These are phyloP conservation scores for Nakazawaea laoshanensis DNA, from an alignment of 805 yeast species.

Conservation along the genomic window DNA sequence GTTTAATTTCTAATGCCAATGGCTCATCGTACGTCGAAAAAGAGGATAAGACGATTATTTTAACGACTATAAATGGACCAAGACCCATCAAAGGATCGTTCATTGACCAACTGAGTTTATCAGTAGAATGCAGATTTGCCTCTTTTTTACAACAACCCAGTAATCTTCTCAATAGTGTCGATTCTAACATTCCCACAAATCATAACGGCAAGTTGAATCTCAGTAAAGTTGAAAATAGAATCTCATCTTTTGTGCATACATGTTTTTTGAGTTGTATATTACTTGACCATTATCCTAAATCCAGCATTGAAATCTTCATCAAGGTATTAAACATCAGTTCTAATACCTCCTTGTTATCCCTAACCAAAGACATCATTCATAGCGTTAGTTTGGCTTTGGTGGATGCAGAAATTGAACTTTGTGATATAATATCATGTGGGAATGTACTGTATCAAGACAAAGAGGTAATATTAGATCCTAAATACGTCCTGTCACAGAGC, in stretches of 20 bases:
- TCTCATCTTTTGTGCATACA: constrained; percentile 30
- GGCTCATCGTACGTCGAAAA: constrained; percentile 80
- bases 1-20: constrained; percentile 59
- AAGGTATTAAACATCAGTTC: constrained; percentile 47
- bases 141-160: constrained; percentile 38
- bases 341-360: constrained; percentile 14
- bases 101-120: constrained; percentile 54
- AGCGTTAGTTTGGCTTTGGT: constrained; percentile 67
- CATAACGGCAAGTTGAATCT: constrained; percentile 24
- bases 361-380: constrained; percentile 36
- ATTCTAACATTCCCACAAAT: constrained; percentile 11
- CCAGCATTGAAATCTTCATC: constrained; percentile 74
- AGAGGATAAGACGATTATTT: constrained; percentile 46
- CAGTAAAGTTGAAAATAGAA: constrained; percentile 33
- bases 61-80: constrained; percentile 81
- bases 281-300: constrained; percentile 77
- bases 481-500: constrained; percentile 12
- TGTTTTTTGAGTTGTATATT: constrained; percentile 36
- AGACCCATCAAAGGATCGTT: constrained; percentile 75
- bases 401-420: constrained; percentile 76
- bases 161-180: constrained; percentile 14
- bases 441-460: constrained; percentile 22
- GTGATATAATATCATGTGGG: constrained; percentile 69
- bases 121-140: constrained; percentile 49
- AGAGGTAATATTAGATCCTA: constrained; percentile 10